A percentile compares a stretch with the other conserved stretches of the same genome.
Conservation (phyloP, 1,139 yeast species). For the Pichia terricola region DNA sequence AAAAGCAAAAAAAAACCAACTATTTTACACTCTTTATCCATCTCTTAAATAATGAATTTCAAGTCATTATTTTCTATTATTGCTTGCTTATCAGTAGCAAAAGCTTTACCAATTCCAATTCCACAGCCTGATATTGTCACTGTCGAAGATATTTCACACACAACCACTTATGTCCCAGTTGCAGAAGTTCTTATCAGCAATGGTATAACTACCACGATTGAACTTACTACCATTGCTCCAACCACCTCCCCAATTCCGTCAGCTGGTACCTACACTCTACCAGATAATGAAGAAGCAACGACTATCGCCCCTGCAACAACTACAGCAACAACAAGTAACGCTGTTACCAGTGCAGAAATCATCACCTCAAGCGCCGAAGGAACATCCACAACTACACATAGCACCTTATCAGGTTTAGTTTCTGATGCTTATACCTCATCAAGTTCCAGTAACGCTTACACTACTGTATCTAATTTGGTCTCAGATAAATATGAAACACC, state of each 20-base stretch:
- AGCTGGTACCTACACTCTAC: neutral
- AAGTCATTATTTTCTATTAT: constrained; percentile 5
- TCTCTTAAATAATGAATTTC: constrained; percentile 7
- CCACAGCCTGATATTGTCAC: constrained; percentile 21
- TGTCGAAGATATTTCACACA: constrained; percentile 21
- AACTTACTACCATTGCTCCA: constrained; percentile 31
- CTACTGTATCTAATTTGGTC: constrained; percentile 20
- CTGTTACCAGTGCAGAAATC: too few relatives aligned
- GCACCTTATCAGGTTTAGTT: too few relatives aligned
- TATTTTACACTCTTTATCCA: constrained; percentile 2
- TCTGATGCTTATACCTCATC: neutral
- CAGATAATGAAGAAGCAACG: neutral
- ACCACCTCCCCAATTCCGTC: constrained; percentile 21
- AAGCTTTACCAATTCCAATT: constrained; percentile 16
- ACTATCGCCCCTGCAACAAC: too few relatives aligned
- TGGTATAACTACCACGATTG: constrained; percentile 48
- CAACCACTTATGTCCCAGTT: constrained; percentile 60
- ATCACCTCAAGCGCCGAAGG: too few relatives aligned
- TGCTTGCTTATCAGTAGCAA: constrained; percentile 4
- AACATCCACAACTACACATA: too few relatives aligned
- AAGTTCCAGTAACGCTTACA: constrained; percentile 5
- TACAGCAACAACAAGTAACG: too few relatives aligned
- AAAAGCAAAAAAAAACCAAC: neutral
- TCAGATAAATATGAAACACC: constrained; percentile 15
- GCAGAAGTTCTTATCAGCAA: constrained; percentile 56